Evolutionary conservation across 345 rosid species (phyloP).

Genomic region (Litchi chinensis): DNA sequence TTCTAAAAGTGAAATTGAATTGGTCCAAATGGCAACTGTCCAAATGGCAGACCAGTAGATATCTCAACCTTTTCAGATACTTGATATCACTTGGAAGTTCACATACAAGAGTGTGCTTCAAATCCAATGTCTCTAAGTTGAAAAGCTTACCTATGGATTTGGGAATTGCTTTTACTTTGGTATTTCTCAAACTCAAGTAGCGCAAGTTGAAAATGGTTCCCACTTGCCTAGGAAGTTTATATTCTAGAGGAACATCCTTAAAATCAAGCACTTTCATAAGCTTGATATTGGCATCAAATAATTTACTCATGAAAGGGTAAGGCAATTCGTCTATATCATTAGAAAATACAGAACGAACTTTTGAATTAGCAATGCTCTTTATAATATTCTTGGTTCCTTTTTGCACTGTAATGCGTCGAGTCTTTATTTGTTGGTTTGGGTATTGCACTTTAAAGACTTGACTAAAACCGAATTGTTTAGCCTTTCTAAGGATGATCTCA

Average conservation of each 20-base stretch:
- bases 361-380: not conserved
- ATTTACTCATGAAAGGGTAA: not conserved
- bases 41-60: slow-evolving; percentile 2
- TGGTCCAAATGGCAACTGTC: not conserved
- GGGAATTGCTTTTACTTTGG: slow-evolving; percentile 6
- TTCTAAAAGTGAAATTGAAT: not conserved
- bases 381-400: too few species aligned
- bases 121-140: slow-evolving; percentile 22
- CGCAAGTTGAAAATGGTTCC: slow-evolving; percentile 16
- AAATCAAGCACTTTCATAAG: slow-evolving; percentile 8
- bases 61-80: not conserved
- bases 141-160: slow-evolving; percentile 17
- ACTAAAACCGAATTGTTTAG: slow-evolving; percentile 2
- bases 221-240: slow-evolving; percentile 5
- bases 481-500: slow-evolving; percentile 1
- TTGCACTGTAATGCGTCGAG: not conserved
- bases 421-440: not conserved
- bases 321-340: not conserved
- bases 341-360: slow-evolving; percentile 4
- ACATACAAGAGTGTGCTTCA: not conserved
- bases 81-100: slow-evolving; percentile 14
- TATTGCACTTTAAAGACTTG: not conserved
- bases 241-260: slow-evolving; percentile 3
- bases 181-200: slow-evolving; percentile 10
- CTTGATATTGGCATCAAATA: not conserved